Conservation (phyloP, 345 rosid species). For the Noccaea caerulescens region DNA sequence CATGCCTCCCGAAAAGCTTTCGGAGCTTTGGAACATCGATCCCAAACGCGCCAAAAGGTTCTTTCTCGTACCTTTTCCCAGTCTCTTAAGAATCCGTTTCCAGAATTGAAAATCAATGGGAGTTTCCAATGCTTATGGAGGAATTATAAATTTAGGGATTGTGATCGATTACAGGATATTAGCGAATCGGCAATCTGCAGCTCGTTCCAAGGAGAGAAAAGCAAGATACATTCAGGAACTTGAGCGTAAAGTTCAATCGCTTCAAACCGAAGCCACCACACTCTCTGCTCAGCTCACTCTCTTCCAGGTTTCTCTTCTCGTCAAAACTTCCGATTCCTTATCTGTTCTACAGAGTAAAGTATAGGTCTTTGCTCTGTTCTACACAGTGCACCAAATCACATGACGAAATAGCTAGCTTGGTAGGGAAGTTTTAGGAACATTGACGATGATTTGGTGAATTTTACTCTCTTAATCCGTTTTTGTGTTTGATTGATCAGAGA, state of each 20-base stretch:
- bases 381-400: not conserved
- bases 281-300: conserved; percentile 85
- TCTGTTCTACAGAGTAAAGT: not conserved
- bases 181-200: conserved; percentile 91
- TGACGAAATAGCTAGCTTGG: not conserved
- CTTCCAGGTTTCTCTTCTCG: conserved; percentile 55
- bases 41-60: conserved; percentile 82
- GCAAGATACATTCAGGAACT: conserved; percentile 79
- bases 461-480: not conserved
- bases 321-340: not conserved
- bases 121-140: not conserved
- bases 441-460: not conserved
- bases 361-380: not conserved
- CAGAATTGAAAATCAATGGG: not conserved
- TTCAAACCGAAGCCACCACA: conserved; percentile 82
- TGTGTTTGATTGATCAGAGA: conserved; percentile 53
- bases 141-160: conserved; percentile 21
- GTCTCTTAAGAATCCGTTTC: not conserved
- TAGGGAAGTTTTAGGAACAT: not conserved
- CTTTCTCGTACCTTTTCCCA: not conserved
- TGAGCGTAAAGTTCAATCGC: conserved; percentile 78
- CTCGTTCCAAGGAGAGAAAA: conserved; percentile 90
- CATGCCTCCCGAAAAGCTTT: conserved; percentile 75
- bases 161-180: conserved; percentile 54
- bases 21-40: conserved; percentile 71